Evolutionary conservation across 192 early-diverging fungal species (phyloP), one percentile per base, ranked within the genome.

Genomic region (Cladochytrium replicatum): DNA sequence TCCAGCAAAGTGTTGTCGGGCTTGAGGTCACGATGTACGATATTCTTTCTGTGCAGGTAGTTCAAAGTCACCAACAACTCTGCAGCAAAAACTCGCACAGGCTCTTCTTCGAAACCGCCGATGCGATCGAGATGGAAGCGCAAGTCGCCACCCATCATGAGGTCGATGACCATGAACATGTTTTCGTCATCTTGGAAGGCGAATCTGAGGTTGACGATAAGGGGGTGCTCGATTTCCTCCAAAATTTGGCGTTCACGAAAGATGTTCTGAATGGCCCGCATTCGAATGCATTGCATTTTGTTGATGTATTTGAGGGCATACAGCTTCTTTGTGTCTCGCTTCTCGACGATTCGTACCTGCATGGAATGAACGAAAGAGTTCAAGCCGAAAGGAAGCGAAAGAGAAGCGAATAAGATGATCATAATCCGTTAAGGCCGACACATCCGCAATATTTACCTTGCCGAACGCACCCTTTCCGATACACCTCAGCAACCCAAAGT

Each of bases 241-340:
- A 97, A 65, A 47, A 97, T 69, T 6, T 78, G 68, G 26, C 93
- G 85, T 65, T 97, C 93, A 15, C 87, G 80, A 30, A 97, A 80
- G 30, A 93, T 89, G 66, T 97, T 89, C 17, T 85, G 72, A 3
- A 90, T 75, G 0, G 89, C 83, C 29, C 79, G 64, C 80, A 82
- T 88, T 39, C 74, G 63, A 34, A 97, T 89, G 60, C 90, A 93
- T 48, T 86, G 80, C 17, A 72, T 67, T 69, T 97, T 97, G 75
- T 86, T 90, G 74, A 97, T 97, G 69, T 94, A 94, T 61, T 97
- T 97, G 39, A 97, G 74, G n/a, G 93, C 93, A 41, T 87, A 97
- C 11, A 85, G 62, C 41, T 77, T 69, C 48, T 82, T 76, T 0
- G 86, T 77, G 23, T 74, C 68, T 56, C 80, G 83, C 60, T 91